Conservation (phyloP, 1,284 basidiomycete genomes). For the Trichosporon sp. region DNA sequence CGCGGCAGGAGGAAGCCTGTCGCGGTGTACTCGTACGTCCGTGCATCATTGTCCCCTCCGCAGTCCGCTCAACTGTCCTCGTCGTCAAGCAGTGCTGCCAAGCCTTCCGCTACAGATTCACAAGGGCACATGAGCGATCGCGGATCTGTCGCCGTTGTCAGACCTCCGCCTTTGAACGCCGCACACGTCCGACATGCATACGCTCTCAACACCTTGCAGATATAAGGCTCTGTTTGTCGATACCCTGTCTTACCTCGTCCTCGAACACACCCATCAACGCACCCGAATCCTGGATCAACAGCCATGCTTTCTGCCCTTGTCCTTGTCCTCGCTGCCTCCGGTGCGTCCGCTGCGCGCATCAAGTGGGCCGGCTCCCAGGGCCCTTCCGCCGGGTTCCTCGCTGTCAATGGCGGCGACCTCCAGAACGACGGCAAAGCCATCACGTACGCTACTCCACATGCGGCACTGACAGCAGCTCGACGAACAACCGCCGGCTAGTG, state of each 20-base stretch:
- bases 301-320: constrained; percentile 6
- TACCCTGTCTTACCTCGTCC: too few relatives aligned
- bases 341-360: constrained; percentile 10
- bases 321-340: not conserved
- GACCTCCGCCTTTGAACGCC: not conserved
- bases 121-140: not conserved
- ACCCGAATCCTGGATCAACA: not conserved
- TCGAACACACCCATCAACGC: too few relatives aligned
- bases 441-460: not conserved
- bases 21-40: not conserved
- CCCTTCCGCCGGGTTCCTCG: constrained; percentile 10
- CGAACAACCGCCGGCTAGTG: constrained; percentile 2
- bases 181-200: not conserved
- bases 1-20: not conserved
- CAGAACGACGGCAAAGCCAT: not conserved
- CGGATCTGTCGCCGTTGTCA: not conserved
- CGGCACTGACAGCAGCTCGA: constrained; percentile 13
- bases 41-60: not conserved
- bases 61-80: not conserved
- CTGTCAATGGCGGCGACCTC: constrained; percentile 13
- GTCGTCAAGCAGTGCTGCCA: constrained; percentile 9
- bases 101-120: not conserved
- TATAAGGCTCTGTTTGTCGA: not conserved
- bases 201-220: not conserved
- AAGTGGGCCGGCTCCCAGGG: constrained; percentile 7